These are phyloP conservation scores for Aegilops longissima DNA, from an alignment of 176 grass and related monocot genomes.

Conservation along the genomic window DNA sequence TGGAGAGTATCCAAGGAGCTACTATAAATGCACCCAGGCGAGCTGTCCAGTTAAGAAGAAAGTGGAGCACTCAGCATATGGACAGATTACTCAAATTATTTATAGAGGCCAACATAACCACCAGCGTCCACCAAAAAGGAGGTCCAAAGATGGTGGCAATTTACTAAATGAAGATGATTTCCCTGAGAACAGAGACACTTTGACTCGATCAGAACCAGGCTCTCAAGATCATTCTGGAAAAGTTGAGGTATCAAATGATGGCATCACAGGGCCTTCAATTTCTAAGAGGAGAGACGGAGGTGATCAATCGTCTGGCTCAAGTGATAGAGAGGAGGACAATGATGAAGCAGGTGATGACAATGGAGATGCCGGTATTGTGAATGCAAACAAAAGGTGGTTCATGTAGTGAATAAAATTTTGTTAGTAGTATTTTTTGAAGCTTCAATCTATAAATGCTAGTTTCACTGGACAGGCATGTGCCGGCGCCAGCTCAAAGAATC, in stretches of 20 bases:
- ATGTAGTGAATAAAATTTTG: slow-evolving; percentile 1
- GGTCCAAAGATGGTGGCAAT: slow-evolving; percentile 54
- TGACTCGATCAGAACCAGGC: slow-evolving; percentile 45
- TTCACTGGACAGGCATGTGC: slow-evolving; percentile 45
- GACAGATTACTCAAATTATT: slow-evolving; percentile 68
- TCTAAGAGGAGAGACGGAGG: slow-evolving; percentile 45
- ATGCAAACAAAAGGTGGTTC: slow-evolving; percentile 74
- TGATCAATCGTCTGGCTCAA: slow-evolving; percentile 57
- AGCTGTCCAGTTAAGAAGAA: slow-evolving; percentile 81
- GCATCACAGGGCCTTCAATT: background rate
- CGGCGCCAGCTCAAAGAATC: slow-evolving; percentile 69
- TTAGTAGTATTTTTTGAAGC: background rate
- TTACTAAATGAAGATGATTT: slow-evolving; percentile 46
- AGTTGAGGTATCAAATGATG: slow-evolving; percentile 50
- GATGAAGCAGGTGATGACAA: slow-evolving; percentile 28
- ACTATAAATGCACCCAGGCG: slow-evolving; percentile 64
- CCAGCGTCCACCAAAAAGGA: slow-evolving; percentile 54
- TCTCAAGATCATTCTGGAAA: slow-evolving; percentile 48
- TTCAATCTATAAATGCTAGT: slow-evolving; percentile 22
- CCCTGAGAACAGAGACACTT: slow-evolving; percentile 36
- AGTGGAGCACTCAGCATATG: slow-evolving; percentile 56
- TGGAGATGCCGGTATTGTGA: slow-evolving; percentile 14
- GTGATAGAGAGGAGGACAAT: slow-evolving; percentile 60
- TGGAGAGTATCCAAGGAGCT: slow-evolving; percentile 70
- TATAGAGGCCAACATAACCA: slow-evolving; percentile 74